A percentile compares a stretch with the other conserved stretches of the same genome.
These are phyloP conservation scores for Trichomonas gallinae DNA, from an alignment of 208 protist species.

Conservation along the genomic window DNA sequence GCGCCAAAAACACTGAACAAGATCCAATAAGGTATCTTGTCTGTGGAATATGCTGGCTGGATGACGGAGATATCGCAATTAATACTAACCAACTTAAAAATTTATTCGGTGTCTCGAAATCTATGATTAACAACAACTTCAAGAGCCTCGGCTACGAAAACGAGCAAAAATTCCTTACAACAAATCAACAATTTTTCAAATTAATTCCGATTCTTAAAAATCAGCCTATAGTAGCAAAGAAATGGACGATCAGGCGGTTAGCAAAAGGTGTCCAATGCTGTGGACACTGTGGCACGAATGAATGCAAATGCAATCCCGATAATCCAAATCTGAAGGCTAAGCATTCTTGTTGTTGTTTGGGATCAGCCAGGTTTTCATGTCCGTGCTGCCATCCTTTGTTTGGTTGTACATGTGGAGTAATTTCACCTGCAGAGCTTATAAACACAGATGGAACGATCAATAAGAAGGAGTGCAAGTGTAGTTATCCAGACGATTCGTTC, in stretches of 20 bases:
- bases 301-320: not conserved
- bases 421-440: not conserved
- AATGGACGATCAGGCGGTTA: not conserved
- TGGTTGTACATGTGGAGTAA: not conserved
- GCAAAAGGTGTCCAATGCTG: not conserved
- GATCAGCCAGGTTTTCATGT: not conserved
- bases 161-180: not conserved
- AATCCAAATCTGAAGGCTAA: not conserved
- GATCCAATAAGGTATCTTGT: not conserved
- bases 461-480: not conserved
- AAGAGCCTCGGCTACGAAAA: not conserved
- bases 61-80: not conserved
- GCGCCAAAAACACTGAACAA: not conserved
- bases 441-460: not conserved
- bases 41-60: not conserved
- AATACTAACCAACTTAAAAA: not conserved
- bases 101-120: not conserved
- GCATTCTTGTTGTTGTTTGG: not conserved
- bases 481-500: not conserved
- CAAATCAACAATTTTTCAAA: not conserved
- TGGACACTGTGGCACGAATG: not conserved
- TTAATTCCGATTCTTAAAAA: not conserved
- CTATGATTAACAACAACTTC: not conserved
- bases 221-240: not conserved
- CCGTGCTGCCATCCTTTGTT: not conserved